A percentile compares a stretch with the other conserved stretches of the same genome.
Conservation (phyloP, 1,284 basidiomycete genomes). For the Boletus semigastroideus region DNA sequence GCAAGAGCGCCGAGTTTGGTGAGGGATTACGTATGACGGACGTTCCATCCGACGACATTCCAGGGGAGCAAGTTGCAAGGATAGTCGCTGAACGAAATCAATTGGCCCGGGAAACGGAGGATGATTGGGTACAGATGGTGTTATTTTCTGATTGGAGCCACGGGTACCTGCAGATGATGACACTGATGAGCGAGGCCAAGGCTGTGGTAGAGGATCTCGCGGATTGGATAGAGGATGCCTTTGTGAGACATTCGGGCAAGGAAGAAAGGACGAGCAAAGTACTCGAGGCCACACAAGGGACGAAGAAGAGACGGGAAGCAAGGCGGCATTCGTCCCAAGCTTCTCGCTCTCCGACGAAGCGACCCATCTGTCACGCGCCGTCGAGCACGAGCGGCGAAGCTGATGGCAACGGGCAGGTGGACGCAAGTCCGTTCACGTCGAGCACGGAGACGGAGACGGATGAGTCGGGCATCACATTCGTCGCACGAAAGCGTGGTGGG, state of each 20-base stretch:
- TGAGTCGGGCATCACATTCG: slow-evolving; percentile 66
- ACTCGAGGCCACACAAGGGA: slow-evolving; percentile 10
- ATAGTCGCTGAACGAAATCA: slow-evolving; percentile 58
- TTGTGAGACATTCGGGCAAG: slow-evolving; percentile 43
- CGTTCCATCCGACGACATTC: slow-evolving; percentile 11
- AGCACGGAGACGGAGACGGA: slow-evolving; percentile 69
- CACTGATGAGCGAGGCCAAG: slow-evolving; percentile 80
- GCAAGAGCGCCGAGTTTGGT: slow-evolving; percentile 58
- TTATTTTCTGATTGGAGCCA: slow-evolving; percentile 91
- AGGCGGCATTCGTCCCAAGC: slow-evolving; percentile 22
- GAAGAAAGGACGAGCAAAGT: slow-evolving; percentile 16
- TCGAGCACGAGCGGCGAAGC: slow-evolving; percentile 1
- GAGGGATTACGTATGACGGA: slow-evolving; percentile 52
- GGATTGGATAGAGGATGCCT: slow-evolving; percentile 89
- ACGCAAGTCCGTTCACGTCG: slow-evolving; percentile 36
- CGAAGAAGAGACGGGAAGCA: slow-evolving; percentile 19
- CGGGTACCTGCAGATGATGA: slow-evolving; percentile 93
- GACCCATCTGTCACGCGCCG: not conserved
- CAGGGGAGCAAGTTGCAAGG: slow-evolving; percentile 38
- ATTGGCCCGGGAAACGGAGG: slow-evolving; percentile 71
- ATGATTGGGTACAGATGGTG: slow-evolving; percentile 95
- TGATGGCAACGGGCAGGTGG: slow-evolving; percentile 15
- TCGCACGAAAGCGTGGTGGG: slow-evolving; percentile 50
- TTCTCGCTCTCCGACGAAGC: slow-evolving; percentile 25
- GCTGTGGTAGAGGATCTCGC: slow-evolving; percentile 85